Conservation (phyloP, 2,329 filamentous ascomycete genomes). For the Ophiostoma novo-ulmi region DNA sequence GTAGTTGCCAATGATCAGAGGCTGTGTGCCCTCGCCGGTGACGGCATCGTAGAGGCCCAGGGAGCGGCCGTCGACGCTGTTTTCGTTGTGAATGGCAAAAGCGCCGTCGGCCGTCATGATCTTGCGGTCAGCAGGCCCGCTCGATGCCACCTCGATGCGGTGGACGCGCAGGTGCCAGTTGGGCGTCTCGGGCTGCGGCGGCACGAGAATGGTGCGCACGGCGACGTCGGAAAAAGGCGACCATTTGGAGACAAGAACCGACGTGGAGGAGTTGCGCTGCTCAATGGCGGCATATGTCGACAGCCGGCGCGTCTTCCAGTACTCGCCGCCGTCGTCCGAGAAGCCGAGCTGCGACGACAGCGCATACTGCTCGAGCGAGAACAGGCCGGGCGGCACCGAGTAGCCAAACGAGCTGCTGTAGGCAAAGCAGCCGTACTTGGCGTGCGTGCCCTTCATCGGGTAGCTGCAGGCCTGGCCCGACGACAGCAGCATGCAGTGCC, state of each 20-base stretch:
- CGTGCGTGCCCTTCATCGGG: slow-evolving; percentile 73
- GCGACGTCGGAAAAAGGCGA: slow-evolving; percentile 64
- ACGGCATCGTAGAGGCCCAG: slow-evolving; percentile 47
- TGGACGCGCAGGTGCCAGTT: slow-evolving; percentile 69
- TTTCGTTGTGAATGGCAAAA: slow-evolving; percentile 61
- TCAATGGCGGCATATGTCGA: slow-evolving; percentile 40
- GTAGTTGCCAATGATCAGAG: slow-evolving; percentile 56
- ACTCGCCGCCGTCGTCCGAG: slow-evolving; percentile 70
- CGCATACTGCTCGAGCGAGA: slow-evolving; percentile 71
- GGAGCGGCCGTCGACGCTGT: slow-evolving; percentile 40
- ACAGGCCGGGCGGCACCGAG: slow-evolving; percentile 69
- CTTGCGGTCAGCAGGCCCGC: slow-evolving; percentile 37
- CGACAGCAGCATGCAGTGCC: slow-evolving; percentile 69
- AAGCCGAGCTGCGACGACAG: slow-evolving; percentile 70
- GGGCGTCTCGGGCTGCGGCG: slow-evolving; percentile 52
- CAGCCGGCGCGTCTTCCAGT: slow-evolving; percentile 69
- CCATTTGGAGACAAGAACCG: slow-evolving; percentile 46
- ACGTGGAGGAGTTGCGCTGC: neutral
- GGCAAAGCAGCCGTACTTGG: slow-evolving; percentile 75
- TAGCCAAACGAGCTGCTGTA: slow-evolving; percentile 74
- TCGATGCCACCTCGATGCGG: slow-evolving; percentile 46
- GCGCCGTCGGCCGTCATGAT: slow-evolving; percentile 69
- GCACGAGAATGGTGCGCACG: slow-evolving; percentile 60
- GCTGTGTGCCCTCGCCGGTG: slow-evolving; percentile 50
- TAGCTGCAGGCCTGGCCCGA: slow-evolving; percentile 79